Evolutionary conservation across 2,329 filamentous ascomycete species (phyloP), one percentile per base, ranked within the genome.

Genomic region (Cryphonectria radicalis): DNA sequence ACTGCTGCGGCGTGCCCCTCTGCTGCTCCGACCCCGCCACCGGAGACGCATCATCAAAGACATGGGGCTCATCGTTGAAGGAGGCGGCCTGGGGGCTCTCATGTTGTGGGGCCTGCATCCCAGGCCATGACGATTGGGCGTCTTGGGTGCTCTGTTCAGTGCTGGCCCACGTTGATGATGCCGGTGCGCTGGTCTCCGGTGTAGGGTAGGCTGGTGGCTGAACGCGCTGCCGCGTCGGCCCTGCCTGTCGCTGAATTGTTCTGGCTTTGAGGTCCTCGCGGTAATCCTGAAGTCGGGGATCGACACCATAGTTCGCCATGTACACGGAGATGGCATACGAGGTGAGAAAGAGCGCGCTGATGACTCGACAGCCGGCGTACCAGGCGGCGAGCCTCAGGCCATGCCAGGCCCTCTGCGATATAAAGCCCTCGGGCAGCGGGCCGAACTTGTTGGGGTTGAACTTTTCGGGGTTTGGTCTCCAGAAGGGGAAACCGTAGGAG

Each of bases 401-500:
- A 68, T 84, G 82, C 84, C 83, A 85, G 28, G 76, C 67, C 22
- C 57, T 22, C 35, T 66, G 72, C 6, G 81, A 79, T 0, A n/a
- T 55, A 0, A 14, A 63, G 4, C 80, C 80, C 42, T 57, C 64
- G 3, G 73, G 76, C 1, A 80, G 57, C n/a, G 79, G 40, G 4
- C 81, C 80, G 62, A 82, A 82, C 17, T 70, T 67, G 42, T 68
- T 42, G 11, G 81, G 80, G 68, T 80, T 75, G 53, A 81, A 80
- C 40, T 63, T 75, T 28, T 70, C 65, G 53, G 76, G 74, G 62
- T 80, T 79, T 2, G 82, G 82, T 53, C 75, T 78, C 75, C 79
- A 82, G 57, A 85, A 78, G 22, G 83, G 82, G 73, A 85, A 85
- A 7, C 77, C 79, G 74, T 80, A 83, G 4, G 76, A 80, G 32